Conservation (phyloP, 805 yeast genomes). For the Ogataea wickerhamii region DNA sequence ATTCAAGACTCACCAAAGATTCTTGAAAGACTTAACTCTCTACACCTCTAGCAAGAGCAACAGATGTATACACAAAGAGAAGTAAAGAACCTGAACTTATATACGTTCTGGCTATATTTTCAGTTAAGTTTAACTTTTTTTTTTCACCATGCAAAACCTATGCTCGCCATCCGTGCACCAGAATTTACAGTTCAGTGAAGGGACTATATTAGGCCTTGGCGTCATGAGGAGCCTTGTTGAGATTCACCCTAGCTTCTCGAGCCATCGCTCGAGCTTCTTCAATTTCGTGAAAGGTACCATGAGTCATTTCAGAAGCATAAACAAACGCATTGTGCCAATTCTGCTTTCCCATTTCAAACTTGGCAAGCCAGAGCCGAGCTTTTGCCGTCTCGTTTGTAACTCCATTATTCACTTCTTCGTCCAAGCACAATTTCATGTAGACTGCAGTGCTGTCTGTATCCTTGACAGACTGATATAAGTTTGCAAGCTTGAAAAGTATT, state of each 20-base stretch:
- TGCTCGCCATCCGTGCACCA: no score
- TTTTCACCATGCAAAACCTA: no score
- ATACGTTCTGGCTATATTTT: no score
- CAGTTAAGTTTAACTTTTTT: no score
- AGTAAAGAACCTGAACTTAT: no score
- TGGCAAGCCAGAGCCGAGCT: constrained; percentile 85
- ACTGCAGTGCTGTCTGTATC: constrained; percentile 51
- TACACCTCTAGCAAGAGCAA: no score
- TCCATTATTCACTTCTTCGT: constrained; percentile 61
- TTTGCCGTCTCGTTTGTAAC: constrained; percentile 69
- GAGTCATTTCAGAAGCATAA: constrained; percentile 66
- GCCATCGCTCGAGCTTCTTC: constrained; percentile 88
- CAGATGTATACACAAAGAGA: no score
- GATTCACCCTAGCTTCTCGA: constrained; percentile 64
- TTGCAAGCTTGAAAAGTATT: constrained; percentile 65
- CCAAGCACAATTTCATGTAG: constrained; percentile 66
- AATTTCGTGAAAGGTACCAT: constrained; percentile 77
- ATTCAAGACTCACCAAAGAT: no score
- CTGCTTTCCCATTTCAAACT: constrained; percentile 51
- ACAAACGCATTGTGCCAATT: constrained; percentile 67
- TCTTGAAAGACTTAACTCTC: no score
- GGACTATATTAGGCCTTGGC: background rate
- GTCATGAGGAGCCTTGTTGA: constrained; percentile 24
- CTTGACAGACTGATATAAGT: constrained; percentile 54
- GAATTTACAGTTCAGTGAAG: no score